phyloP scores from a whole-genome alignment of 495 filamentous ascomycete genomes.

The Endocarpon pusillum region DNA sequence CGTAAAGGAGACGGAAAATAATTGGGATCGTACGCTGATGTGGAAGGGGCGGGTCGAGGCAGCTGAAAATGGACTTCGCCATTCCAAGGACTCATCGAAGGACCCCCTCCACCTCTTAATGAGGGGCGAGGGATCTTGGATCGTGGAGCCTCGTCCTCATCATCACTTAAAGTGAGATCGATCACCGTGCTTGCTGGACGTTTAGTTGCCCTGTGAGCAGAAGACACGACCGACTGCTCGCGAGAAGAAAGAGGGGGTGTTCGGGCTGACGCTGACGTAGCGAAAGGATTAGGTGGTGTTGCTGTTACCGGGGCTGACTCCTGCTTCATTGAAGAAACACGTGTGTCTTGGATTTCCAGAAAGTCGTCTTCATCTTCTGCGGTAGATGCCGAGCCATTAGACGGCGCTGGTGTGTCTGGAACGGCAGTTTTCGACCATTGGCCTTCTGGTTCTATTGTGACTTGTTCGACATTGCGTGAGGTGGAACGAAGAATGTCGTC shows the following conservation, averaged over 20 bases:
- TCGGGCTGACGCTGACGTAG: constrained; percentile 7
- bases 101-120: too few species aligned
- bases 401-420: constrained; percentile 18
- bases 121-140: too few species aligned
- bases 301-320: constrained; percentile 22
- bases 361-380: constrained; percentile 49
- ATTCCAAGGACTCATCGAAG: too few species aligned
- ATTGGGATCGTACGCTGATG: too few species aligned
- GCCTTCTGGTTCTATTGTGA: constrained; percentile 78
- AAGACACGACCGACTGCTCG: constrained; percentile 32
- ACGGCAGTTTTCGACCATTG: constrained; percentile 43
- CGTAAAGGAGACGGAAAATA: too few species aligned
- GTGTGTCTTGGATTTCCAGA: constrained; percentile 44
- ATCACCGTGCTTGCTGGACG: constrained; percentile 49
- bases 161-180: constrained; percentile 61
- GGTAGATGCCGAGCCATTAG: constrained; percentile 22
- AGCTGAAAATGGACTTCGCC: too few species aligned
- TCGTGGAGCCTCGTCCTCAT: constrained; percentile 64
- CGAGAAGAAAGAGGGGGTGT: constrained; percentile 38
- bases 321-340: constrained; percentile 26
- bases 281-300: too few species aligned
- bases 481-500: constrained; percentile 66
- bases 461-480: constrained; percentile 52
- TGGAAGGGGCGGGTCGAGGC: too few species aligned
- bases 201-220: constrained; percentile 38